These are phyloP conservation scores for Schizosaccharomyces lindneri DNA, from an alignment of 805 yeast species.

Conservation along the genomic window DNA sequence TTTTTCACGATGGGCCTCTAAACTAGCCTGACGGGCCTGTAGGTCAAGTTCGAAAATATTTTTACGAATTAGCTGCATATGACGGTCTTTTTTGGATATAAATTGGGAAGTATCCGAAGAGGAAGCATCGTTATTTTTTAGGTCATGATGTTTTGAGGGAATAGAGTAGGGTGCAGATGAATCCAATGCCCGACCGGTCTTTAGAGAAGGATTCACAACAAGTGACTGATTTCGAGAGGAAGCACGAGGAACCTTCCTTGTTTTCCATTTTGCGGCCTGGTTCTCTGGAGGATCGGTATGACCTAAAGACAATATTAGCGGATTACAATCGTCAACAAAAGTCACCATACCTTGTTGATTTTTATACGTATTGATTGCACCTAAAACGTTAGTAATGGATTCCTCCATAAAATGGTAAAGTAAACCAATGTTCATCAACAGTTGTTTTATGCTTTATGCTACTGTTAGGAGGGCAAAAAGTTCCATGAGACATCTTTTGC, in stretches of 20 bases:
- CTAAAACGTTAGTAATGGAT: slow-evolving; percentile 1
- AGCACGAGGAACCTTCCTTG: neutral
- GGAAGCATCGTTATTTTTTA: neutral
- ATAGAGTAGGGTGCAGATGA: too few relatives aligned
- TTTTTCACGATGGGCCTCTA: slow-evolving; percentile 6
- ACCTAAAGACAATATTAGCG: too few relatives aligned
- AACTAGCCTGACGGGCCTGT: slow-evolving; percentile 8
- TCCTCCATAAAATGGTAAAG: too few relatives aligned
- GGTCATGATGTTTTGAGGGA: too few relatives aligned
- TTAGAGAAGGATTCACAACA: slow-evolving; percentile 3
- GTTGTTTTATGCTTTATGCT: too few relatives aligned
- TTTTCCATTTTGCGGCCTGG: too few relatives aligned
- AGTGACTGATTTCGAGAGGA: slow-evolving; percentile 8
- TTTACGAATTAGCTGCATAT: slow-evolving; percentile 9
- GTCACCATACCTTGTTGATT: slow-evolving; percentile 2
- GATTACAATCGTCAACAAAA: neutral
- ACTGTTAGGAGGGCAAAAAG: too few relatives aligned
- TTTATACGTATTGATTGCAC: slow-evolving; percentile 9
- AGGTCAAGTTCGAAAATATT: slow-evolving; percentile 7
- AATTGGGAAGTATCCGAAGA: neutral
- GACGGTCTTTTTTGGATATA: slow-evolving; percentile 8
- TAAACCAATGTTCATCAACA: too few relatives aligned
- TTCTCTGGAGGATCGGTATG: too few relatives aligned
- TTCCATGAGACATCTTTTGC: too few relatives aligned
- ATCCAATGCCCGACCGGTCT: too few relatives aligned